Conservation (phyloP, 352 stramenopile genomes). For the Phytophthora gonapodyides region DNA sequence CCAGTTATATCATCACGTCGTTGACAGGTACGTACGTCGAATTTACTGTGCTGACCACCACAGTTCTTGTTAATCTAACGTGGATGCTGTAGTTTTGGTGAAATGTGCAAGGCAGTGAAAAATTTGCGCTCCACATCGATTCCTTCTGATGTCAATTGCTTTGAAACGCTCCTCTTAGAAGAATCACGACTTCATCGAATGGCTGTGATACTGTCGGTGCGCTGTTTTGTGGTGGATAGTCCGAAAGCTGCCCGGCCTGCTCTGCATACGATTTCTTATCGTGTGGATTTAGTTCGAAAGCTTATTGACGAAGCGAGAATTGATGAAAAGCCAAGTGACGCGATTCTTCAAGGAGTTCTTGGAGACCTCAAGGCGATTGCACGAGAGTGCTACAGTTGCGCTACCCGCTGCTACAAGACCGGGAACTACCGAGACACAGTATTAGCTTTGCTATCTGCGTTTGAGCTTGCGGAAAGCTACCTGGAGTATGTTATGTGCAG, state of each 20-base stretch:
- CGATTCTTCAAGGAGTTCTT: constrained; percentile 46
- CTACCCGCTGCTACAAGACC: constrained; percentile 53
- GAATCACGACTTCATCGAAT: constrained; percentile 57
- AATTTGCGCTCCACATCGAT: constrained; percentile 21
- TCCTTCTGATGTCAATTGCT: constrained; percentile 16
- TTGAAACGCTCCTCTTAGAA: constrained; percentile 42
- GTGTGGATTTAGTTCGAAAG: constrained; percentile 36
- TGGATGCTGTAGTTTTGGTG: constrained; percentile 34
- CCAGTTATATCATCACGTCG: constrained; percentile 41
- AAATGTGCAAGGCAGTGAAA: constrained; percentile 30
- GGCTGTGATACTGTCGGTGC: constrained; percentile 37
- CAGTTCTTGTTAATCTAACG: constrained; percentile 24
- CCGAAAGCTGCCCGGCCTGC: constrained; percentile 1
- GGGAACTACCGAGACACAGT: constrained; percentile 47
- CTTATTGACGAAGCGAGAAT: constrained; percentile 51
- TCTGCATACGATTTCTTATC: constrained; percentile 25
- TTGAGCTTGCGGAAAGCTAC: constrained; percentile 59
- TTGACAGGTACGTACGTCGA: constrained; percentile 39
- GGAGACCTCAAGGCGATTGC: constrained; percentile 64
- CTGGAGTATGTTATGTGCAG: constrained; percentile 72
- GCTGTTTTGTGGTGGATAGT: constrained; percentile 10
- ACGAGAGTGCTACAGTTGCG: constrained; percentile 66
- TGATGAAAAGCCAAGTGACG: constrained; percentile 24
- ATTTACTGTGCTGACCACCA: background rate
- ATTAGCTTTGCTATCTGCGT: constrained; percentile 45